These are phyloP conservation scores for Sphaerulina musiva DNA, from an alignment of 2,329 filamentous ascomycete species.

Conservation along the genomic window DNA sequence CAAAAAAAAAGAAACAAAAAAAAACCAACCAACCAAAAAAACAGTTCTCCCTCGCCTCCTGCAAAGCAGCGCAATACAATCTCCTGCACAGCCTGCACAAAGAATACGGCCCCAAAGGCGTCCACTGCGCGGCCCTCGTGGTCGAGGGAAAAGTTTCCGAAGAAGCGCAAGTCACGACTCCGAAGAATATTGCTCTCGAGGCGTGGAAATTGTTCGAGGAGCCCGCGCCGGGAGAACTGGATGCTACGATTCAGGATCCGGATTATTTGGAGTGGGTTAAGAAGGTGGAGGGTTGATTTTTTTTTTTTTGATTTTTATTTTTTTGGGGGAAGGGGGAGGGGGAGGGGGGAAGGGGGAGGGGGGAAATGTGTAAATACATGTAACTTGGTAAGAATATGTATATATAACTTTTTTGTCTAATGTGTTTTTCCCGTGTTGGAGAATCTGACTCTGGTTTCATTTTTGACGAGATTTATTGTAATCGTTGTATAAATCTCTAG, in stretches of 20 bases:
- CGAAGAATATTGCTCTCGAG: conserved; percentile 40
- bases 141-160: conserved; percentile 40
- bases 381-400: too few species aligned
- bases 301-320: too few species aligned
- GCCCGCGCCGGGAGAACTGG: conserved; percentile 32
- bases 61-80: conserved; percentile 47
- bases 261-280: conserved; percentile 18
- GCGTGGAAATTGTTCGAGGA: conserved; percentile 40
- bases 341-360: too few species aligned
- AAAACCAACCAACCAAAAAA: too few species aligned
- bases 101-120: conserved; percentile 36
- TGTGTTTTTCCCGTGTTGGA: too few species aligned
- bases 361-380: too few species aligned
- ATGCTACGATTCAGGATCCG: conserved; percentile 29
- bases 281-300: conserved; percentile 2
- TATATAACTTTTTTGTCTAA: too few species aligned
- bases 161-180: conserved; percentile 38
- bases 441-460: too few species aligned
- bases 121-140: conserved; percentile 43
- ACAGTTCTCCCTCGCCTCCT: conserved; percentile 42
- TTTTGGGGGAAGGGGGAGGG: too few species aligned
- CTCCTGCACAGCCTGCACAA: conserved; percentile 41
- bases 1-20: too few species aligned
- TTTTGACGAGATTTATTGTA: too few species aligned
- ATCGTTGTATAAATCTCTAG: too few species aligned